Evolutionary conservation across 169 alveolate species (phyloP), one percentile per base, ranked within the genome.

Genomic region (Amoebophrya sp.): DNA sequence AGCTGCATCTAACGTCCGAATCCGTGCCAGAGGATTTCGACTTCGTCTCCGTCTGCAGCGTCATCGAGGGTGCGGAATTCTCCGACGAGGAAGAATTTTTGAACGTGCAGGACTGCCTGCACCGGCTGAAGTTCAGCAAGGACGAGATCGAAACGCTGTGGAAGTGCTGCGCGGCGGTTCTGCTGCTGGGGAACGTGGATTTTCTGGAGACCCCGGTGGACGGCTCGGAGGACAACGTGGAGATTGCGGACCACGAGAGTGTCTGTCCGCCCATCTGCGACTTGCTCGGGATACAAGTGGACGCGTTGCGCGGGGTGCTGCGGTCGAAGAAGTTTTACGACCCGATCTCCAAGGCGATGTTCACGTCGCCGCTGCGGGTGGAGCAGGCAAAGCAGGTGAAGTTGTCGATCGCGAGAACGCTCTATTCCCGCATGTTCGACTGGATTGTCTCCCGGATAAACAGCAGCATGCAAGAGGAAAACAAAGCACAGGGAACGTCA

Each of bases 381-480:
- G 83, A 66, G 10, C 35, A 7, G 32, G 83, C 83, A 25, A 66
- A 66, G 83, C 83, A 66, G 32, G 83, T 66, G 83, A 66, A 66
- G 32, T 25, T 66, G 83, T 25, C 38, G 39, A 66, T 66, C 83
- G 83, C 83, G 32, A 18, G 83, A 25, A 25, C 18, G 32, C 40
- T 12, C 89, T 92, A 92, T 55, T 90, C 92, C 23, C 92, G 94
- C 29, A 77, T 92, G 89, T 92, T 92, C 55, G 94, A 92, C 88
- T 92, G 94, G 94, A 55, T 92, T 29, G 94, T 92, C 53, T 89
- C 92, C 92, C 54, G 94, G 47, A 92, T 92, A 89, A 92, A 92
- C 77, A 90, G 39, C 54, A 66, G 83, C 83, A 66, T 66, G 83
- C 83, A 66, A 25, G 35, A 25, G 32, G 83, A 25, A 18, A 47